Conservation (phyloP, 2,329 filamentous ascomycete genomes). For the Monosporascus sp. region DNA sequence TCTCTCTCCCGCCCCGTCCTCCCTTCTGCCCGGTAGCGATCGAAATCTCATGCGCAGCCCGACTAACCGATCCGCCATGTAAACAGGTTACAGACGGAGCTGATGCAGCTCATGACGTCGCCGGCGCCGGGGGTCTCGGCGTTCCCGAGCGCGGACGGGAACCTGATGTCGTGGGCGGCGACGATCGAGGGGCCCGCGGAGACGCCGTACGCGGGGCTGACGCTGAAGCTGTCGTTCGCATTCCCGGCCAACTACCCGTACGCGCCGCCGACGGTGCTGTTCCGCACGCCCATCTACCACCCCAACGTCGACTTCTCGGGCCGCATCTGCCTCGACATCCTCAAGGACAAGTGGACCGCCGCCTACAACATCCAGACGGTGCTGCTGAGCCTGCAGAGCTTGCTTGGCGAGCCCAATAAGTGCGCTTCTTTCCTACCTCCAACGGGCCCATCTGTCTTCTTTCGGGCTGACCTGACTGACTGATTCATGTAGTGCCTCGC, state of each 20-base stretch:
- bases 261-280: constrained; percentile 81
- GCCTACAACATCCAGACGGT: constrained; percentile 96
- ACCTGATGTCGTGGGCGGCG: constrained; percentile 87
- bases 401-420: constrained; percentile 98
- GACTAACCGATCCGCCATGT: not conserved
- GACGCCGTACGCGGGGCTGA: constrained; percentile 83
- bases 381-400: constrained; percentile 85
- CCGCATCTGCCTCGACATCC: constrained; percentile 92
- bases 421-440: constrained; percentile 47
- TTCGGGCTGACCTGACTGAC: constrained; percentile 11
- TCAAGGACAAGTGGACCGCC: constrained; percentile 99
- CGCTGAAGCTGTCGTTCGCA: constrained; percentile 84
- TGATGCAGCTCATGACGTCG: constrained; percentile 98
- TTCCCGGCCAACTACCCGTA: constrained; percentile 95
- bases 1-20: not conserved
- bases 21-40: not conserved
- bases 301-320: constrained; percentile 98
- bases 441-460: not conserved
- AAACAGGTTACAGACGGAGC: constrained; percentile 82
- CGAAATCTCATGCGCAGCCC: not conserved
- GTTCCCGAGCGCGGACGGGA: constrained; percentile 85
- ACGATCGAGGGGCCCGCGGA: constrained; percentile 88
- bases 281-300: constrained; percentile 98
- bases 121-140: constrained; percentile 90
- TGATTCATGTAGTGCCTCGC: constrained; percentile 62